phyloP scores from a whole-genome alignment of 2,329 filamentous ascomycete species.

The Ambrosiella beaveri region DNA sequence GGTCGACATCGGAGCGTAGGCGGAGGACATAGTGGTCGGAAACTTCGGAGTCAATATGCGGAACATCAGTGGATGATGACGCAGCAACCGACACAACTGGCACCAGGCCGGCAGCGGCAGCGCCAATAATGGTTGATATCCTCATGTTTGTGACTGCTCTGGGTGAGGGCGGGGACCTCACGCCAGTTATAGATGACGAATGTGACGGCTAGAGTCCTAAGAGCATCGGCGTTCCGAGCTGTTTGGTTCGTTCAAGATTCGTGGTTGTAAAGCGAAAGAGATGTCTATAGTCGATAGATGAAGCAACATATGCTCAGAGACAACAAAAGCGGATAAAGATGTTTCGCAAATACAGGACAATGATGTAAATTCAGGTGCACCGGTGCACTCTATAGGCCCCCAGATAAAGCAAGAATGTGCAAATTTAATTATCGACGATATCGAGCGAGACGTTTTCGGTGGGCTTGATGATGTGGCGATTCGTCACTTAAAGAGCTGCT shows the following conservation, averaged over 20 bases:
- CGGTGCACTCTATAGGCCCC: background rate
- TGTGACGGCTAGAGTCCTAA: too few species aligned
- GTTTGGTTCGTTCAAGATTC: too few species aligned
- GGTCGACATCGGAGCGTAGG: slow-evolving; percentile 47
- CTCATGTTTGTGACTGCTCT: slow-evolving; percentile 26
- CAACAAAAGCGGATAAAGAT: background rate
- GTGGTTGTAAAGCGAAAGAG: too few species aligned
- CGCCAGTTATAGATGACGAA: too few species aligned
- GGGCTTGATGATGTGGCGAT: background rate
- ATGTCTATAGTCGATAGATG: too few species aligned
- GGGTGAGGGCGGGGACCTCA: background rate
- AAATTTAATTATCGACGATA: background rate
- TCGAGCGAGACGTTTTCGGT: background rate
- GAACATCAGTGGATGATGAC: slow-evolving; percentile 28
- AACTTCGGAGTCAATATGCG: slow-evolving; percentile 43
- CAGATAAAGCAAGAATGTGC: background rate
- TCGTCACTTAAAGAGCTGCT: background rate
- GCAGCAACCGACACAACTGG: slow-evolving; percentile 29
- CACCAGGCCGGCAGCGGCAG: slow-evolving; percentile 31
- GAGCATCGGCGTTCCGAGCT: too few species aligned
- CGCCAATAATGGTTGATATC: slow-evolving; percentile 33
- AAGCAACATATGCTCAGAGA: background rate
- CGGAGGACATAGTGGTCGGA: slow-evolving; percentile 92
- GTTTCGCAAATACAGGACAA: background rate
- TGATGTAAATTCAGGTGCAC: background rate